Evolutionary conservation across 1,284 basidiomycete genomes (phyloP).

Genomic region (Hypsizygus ulmarius): DNA sequence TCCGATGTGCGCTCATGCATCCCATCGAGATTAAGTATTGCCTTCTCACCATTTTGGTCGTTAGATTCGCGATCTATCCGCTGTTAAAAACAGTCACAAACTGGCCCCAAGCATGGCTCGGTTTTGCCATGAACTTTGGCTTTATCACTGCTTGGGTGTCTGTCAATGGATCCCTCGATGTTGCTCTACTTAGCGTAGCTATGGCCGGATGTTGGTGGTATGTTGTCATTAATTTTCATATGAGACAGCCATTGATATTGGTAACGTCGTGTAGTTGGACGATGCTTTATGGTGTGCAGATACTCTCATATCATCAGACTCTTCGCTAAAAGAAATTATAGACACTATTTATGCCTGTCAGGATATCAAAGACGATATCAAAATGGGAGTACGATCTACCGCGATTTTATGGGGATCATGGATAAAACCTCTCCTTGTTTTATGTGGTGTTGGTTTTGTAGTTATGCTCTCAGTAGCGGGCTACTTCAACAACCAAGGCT

Average conservation of each 20-base stretch:
- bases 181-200: constrained; percentile 30
- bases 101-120: constrained; percentile 81
- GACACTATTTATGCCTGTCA: constrained; percentile 47
- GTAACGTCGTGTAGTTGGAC: constrained; percentile 51
- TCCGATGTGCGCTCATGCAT: constrained; percentile 35
- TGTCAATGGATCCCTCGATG: constrained; percentile 37
- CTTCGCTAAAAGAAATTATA: constrained; percentile 14
- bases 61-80: constrained; percentile 47
- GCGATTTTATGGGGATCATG: constrained; percentile 46
- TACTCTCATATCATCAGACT: background rate
- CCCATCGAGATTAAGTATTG: background rate
- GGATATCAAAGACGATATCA: constrained; percentile 43
- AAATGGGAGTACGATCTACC: constrained; percentile 41
- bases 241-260: constrained; percentile 16
- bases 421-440: constrained; percentile 52
- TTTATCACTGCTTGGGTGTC: constrained; percentile 48
- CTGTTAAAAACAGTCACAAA: constrained; percentile 57
- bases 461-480: constrained; percentile 48
- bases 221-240: constrained; percentile 16
- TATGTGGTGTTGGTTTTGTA: constrained; percentile 50
- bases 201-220: constrained; percentile 49
- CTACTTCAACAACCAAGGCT: constrained; percentile 46
- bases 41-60: background rate
- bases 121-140: constrained; percentile 54
- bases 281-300: constrained; percentile 54